Percentiles rank a stretch among this genome's conserved stretches.
These are phyloP conservation scores for Xylaria sp. DNA, from an alignment of 495 filamentous ascomycete species.

Conservation along the genomic window DNA sequence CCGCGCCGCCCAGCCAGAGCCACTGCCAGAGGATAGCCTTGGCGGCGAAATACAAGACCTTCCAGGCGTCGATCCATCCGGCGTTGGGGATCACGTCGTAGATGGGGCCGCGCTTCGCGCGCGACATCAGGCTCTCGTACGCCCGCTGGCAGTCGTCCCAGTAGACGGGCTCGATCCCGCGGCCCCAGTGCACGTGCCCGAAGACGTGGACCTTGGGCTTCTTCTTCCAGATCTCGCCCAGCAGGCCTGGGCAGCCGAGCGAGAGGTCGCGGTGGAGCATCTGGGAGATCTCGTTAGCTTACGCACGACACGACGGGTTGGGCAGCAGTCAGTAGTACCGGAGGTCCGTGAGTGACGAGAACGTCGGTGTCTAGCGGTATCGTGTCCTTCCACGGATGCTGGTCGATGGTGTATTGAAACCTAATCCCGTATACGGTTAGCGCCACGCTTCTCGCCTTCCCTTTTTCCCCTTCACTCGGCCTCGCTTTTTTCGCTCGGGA, in stretches of 20 bases:
- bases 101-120: constrained; percentile 55
- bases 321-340: constrained; percentile 38
- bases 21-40: constrained; percentile 76
- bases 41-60: constrained; percentile 67
- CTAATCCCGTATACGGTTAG: constrained; percentile 34
- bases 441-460: neutral
- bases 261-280: constrained; percentile 69
- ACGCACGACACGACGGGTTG: neutral
- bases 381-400: constrained; percentile 54
- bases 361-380: constrained; percentile 81
- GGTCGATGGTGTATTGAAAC: constrained; percentile 53
- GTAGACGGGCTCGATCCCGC: constrained; percentile 69
- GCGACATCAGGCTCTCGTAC: constrained; percentile 70
- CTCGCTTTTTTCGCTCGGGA: neutral
- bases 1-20: constrained; percentile 62
- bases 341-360: constrained; percentile 79
- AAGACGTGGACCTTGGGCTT: constrained; percentile 84
- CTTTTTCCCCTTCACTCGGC: neutral
- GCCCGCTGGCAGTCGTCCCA: constrained; percentile 78
- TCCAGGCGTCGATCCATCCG: constrained; percentile 68
- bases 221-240: constrained; percentile 79
- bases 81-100: constrained; percentile 55
- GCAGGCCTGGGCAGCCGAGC: constrained; percentile 77
- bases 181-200: constrained; percentile 83
- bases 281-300: constrained; percentile 12